Evolutionary conservation across 345 rosid species (phyloP), one percentile per base, ranked within the genome.

Genomic region (Odontarrhena argentea): DNA sequence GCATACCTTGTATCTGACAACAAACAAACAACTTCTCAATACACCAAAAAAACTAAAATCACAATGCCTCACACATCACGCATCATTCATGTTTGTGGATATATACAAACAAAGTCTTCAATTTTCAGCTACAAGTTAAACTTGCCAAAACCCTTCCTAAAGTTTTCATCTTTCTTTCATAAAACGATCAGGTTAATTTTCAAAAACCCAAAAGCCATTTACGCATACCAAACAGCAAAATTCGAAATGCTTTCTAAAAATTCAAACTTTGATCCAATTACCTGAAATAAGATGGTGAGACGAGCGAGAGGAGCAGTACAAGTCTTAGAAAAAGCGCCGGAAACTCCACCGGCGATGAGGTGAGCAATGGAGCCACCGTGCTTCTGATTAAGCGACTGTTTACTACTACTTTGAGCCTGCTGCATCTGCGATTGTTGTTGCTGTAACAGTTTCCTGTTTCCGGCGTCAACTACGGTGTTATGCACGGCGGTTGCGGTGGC

Each of bases 291-390:
- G 73, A 94, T 94, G 61, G 99, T 91, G 59, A 94, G 95, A 24
- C 97, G 97, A 71, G 95, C 92, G 5, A 91, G 87, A 77, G 99
- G 99, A 30, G 99, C 99, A 2, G 99, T 94, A 55, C 99, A 94
- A 3, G 99, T 94, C 77, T 94, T 94, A 82, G 95, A 79, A 68
- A 94, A 86, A 13, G 97, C 97, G n/a, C 99, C 99, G 7, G 99
- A 87, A 47, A 94, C 59, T 35, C 99, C 97, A 14, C 99, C 97
- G 15, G 99, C 95, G 22, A 91, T 11, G 49, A 94, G 86, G 68
- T 88, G 89, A 32, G 76, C 81, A 18, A 82, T 55, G 22, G 85
- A 77, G 26, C 90, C 96, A 13, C 79, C 60, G 34, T 83, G 81
- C 60, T 75, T 86, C 55, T 74, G 77, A 74, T 67, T 68, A 58